These are phyloP conservation scores for Rhizophora mangle DNA, from an alignment of 345 rosid species.

Conservation along the genomic window DNA sequence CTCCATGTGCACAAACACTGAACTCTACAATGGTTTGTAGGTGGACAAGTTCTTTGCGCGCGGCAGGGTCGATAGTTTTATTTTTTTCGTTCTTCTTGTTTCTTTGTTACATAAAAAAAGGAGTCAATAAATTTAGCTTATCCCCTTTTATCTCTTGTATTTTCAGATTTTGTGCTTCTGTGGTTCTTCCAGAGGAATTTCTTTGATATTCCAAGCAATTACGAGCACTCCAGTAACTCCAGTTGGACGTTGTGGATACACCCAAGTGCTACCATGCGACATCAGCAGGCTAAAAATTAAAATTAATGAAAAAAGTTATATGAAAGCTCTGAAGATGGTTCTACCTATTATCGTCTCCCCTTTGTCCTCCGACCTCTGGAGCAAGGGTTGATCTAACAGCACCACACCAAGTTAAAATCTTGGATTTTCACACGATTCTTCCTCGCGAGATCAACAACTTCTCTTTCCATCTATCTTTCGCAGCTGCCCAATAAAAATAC, in stretches of 20 bases:
- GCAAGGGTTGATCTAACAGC: no score
- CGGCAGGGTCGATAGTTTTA: background rate
- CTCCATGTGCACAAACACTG: slow-evolving; percentile 2
- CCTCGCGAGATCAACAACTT: background rate
- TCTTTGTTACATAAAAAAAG: no score
- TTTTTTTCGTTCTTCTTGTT: no score
- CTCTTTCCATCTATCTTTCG: background rate
- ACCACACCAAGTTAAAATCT: background rate
- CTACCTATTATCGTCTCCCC: no score
- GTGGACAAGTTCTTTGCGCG: background rate
- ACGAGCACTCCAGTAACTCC: no score
- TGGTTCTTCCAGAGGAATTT: no score
- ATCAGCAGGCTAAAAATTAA: no score
- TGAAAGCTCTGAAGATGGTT: no score
- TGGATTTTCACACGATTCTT: background rate
- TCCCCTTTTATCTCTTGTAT: background rate
- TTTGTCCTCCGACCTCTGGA: no score
- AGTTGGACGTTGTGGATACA: background rate
- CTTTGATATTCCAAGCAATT: no score
- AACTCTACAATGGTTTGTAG: background rate
- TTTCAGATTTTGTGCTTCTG: background rate
- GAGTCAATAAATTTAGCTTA: background rate
- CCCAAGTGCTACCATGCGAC: no score
- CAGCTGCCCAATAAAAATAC: background rate
- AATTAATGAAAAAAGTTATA: no score